Evolutionary conservation across 202 grass and related monocot genomes (phyloP).

Genomic region (Bolboschoenoplectus hybrid): DNA sequence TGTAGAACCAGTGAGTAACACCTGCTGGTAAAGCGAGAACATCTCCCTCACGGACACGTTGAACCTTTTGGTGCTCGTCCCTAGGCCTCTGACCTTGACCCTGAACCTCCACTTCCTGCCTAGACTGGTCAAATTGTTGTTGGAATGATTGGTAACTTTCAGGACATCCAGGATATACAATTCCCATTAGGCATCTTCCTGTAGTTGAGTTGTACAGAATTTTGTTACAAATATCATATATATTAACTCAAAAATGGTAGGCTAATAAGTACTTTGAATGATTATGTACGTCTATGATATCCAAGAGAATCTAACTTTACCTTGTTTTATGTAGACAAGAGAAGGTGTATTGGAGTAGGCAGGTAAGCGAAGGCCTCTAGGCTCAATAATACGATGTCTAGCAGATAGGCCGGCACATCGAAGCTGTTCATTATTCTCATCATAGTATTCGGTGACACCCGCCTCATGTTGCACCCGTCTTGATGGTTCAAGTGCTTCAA

Average conservation of each 20-base stretch:
- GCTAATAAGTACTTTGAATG: neutral
- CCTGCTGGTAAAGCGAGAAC: slow-evolving; percentile 37
- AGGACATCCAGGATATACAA: slow-evolving; percentile 38
- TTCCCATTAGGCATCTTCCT: slow-evolving; percentile 39
- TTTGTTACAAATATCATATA: neutral
- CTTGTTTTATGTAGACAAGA: slow-evolving; percentile 50
- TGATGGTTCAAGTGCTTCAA: slow-evolving; percentile 40
- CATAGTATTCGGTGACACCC: slow-evolving; percentile 38
- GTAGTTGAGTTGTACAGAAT: neutral
- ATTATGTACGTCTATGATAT: neutral
- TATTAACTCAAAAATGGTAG: neutral
- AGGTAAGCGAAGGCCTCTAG: slow-evolving; percentile 41
- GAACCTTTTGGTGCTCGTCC: slow-evolving; percentile 50
- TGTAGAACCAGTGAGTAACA: slow-evolving; percentile 48
- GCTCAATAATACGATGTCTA: slow-evolving; percentile 33
- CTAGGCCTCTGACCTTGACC: slow-evolving; percentile 24
- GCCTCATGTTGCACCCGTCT: slow-evolving; percentile 40
- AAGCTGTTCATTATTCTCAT: slow-evolving; percentile 39
- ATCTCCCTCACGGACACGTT: slow-evolving; percentile 44
- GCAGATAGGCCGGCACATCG: slow-evolving; percentile 38
- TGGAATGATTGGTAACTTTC: slow-evolving; percentile 41
- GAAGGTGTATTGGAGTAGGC: slow-evolving; percentile 41
- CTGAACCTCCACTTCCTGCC: neutral
- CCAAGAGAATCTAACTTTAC: neutral
- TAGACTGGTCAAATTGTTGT: slow-evolving; percentile 35